Conservation (phyloP, 2,329 filamentous ascomycete genomes). For the Colletotrichum eremochloae region DNA sequence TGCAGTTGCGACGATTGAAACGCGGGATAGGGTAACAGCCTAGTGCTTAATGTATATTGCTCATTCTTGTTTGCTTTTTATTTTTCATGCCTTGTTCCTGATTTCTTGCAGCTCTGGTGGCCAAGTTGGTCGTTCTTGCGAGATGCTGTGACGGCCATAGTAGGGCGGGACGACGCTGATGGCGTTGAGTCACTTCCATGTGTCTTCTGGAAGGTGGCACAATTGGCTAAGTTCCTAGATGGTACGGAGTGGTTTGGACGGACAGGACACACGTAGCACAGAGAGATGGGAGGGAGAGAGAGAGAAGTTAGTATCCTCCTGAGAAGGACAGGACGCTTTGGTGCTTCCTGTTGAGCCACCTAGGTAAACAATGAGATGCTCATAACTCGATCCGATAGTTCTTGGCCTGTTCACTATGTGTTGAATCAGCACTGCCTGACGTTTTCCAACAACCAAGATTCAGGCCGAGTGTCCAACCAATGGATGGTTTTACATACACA, state of each 20-base stretch:
- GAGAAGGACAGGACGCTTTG: slow-evolving; percentile 12
- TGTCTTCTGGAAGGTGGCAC: slow-evolving; percentile 27
- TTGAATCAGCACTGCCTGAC: no score
- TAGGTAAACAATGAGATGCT: slow-evolving; percentile 38
- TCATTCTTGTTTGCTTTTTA: slow-evolving; percentile 17
- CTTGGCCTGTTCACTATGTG: neutral
- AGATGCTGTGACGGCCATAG: slow-evolving; percentile 11
- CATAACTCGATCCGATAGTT: neutral
- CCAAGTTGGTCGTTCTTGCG: slow-evolving; percentile 22
- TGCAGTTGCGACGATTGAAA: slow-evolving; percentile 28
- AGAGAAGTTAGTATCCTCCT: neutral
- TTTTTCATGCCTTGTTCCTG: slow-evolving; percentile 23
- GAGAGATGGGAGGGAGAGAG: neutral
- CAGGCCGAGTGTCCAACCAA: neutral
- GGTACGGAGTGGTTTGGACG: neutral
- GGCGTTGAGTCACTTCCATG: slow-evolving; percentile 13
- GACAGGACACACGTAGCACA: neutral
- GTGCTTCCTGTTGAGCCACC: slow-evolving; percentile 34
- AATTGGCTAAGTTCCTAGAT: neutral
- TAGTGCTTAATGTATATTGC: slow-evolving; percentile 44
- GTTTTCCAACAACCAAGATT: neutral
- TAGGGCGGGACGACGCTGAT: slow-evolving; percentile 9
- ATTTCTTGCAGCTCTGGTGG: slow-evolving; percentile 39
- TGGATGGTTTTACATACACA: neutral
- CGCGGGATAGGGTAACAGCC: slow-evolving; percentile 30